Conservation (phyloP, 495 filamentous ascomycete species). For the Xylaria palmicola region DNA sequence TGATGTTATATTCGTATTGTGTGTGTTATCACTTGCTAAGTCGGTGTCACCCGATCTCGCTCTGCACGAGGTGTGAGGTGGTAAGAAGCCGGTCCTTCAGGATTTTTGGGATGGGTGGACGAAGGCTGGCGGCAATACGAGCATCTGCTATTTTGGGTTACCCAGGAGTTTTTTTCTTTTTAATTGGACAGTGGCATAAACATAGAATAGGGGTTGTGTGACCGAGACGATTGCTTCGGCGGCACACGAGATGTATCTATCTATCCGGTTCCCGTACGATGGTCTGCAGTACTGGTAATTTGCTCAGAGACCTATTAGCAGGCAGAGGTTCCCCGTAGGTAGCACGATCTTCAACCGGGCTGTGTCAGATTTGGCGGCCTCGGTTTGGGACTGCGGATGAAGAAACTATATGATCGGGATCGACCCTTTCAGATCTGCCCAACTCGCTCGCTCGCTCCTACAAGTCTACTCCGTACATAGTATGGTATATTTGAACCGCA, state of each 20-base stretch:
- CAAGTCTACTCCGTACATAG: neutral
- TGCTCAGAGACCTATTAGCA: neutral
- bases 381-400: neutral
- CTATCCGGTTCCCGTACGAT: constrained; percentile 3
- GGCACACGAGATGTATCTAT: constrained; percentile 4
- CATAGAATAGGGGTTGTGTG: neutral
- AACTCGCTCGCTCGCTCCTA: neutral
- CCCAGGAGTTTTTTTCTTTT: neutral
- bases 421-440: neutral
- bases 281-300: neutral
- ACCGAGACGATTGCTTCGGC: neutral
- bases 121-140: neutral
- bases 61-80: neutral
- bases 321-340: neutral
- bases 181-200: neutral
- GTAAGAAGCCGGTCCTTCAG: constrained; percentile 6
- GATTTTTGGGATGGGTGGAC: neutral
- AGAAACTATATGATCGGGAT: neutral
- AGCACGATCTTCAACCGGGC: neutral
- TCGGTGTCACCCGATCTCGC: neutral
- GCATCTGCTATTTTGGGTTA: constrained; percentile 13
- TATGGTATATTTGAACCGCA: neutral
- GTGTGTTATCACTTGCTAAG: neutral
- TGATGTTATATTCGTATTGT: neutral
- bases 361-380: neutral